phyloP scores from a whole-genome alignment of 352 stramenopile species.

The Discostella stelligera region DNA sequence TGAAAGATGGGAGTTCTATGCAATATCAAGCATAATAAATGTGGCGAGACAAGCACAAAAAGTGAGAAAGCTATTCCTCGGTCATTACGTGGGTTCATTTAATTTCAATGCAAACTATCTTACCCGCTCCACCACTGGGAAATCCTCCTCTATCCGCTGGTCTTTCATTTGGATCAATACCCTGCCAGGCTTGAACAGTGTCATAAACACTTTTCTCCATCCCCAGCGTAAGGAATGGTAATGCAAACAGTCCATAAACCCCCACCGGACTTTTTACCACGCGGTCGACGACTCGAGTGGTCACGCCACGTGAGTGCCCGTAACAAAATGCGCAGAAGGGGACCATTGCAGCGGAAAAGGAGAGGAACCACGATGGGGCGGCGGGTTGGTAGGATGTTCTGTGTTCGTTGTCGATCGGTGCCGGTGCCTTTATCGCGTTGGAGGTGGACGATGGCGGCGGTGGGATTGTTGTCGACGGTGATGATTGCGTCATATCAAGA shows the following conservation, averaged over 20 bases:
- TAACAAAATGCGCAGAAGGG: constrained; percentile 79
- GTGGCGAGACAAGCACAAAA: neutral
- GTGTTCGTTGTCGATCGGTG: neutral
- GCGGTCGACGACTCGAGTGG: constrained; percentile 55
- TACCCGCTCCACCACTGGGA: constrained; percentile 66
- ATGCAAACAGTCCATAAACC: constrained; percentile 75
- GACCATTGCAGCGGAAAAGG: constrained; percentile 72
- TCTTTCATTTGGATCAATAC: constrained; percentile 72
- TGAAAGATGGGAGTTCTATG: constrained; percentile 68
- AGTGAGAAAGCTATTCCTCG: neutral
- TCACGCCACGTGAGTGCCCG: constrained; percentile 68
- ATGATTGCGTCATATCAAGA: neutral
- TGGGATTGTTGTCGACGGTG: neutral
- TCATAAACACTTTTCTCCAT: constrained; percentile 84
- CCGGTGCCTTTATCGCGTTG: constrained; percentile 36
- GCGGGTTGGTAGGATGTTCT: constrained; percentile 39
- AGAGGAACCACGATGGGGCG: constrained; percentile 66
- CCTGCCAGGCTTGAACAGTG: constrained; percentile 74
- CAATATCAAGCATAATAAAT: neutral
- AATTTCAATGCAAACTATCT: constrained; percentile 3
- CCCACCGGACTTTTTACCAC: constrained; percentile 71
- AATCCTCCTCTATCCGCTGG: constrained; percentile 74
- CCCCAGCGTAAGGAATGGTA: constrained; percentile 73
- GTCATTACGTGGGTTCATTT: neutral
- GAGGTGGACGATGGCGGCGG: constrained; percentile 9